Evolutionary conservation across 495 filamentous ascomycete genomes (phyloP), one percentile per base, ranked within the genome.

Genomic region (Neohortaea acidophila): DNA sequence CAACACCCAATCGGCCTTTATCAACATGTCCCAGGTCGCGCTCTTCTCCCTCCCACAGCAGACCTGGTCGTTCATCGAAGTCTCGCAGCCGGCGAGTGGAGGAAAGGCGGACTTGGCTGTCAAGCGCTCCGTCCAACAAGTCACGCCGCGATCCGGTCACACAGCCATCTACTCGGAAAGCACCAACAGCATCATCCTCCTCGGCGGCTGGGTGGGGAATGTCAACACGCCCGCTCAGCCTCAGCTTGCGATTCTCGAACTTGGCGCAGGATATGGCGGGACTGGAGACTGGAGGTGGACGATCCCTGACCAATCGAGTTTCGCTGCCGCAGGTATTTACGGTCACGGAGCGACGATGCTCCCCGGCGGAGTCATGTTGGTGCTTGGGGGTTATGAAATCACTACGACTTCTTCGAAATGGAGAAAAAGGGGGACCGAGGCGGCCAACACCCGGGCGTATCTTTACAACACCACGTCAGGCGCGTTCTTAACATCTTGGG

Each of bases 141-240:
- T 92, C 11, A 82, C 89, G 36, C 79, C 82, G 17, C 62, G 87
- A 39, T 91, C 84, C 2, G 87, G 87, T 1, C 87, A 96, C 47
- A 83, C 79, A 0, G 73, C 87, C 8, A 69, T 91, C 4, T 59
- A 92, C 5, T 81, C 74, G 2, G 65, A 73, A 26, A 84, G 93
- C 56, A 84, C 85, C 2, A 72, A 57, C 21, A 71, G 66, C 33
- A 59, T 94, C 9, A 62, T 91, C 31, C 62, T 96, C 3, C 70
- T 82, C 49, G 87, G 87, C 11, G 87, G 87, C 7, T 96, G 87
- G 87, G 81, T 92, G 10, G 86, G 86, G 11, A 75, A 91, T 58
- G 62, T 73, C 0, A 68, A 58, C 14, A 73, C 73, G 21, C 67
- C 84, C 12, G 87, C 87, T 1, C 59, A 72, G 23, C 87, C 87